Percentiles rank a stretch among this genome's conserved stretches.
Evolutionary conservation across 169 alveolate species (phyloP).

Genomic region (Cryptosporidium parvum): DNA sequence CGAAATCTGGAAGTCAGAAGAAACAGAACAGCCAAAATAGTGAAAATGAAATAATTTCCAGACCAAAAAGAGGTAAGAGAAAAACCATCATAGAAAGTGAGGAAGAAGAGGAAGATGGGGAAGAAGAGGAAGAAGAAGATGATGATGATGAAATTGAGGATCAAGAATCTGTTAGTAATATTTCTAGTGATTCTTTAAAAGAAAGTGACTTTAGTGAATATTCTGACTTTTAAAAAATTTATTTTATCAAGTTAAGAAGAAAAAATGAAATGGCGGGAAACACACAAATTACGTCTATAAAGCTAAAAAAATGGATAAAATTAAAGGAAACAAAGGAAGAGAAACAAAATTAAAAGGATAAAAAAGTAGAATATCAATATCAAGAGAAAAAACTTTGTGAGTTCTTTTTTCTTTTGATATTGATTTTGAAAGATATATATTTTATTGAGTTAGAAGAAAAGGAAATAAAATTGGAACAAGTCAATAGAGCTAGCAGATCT

Average conservation of each 20-base stretch:
- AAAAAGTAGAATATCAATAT: neutral
- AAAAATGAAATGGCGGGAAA: neutral
- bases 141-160: slow-evolving; percentile 24
- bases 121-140: slow-evolving; percentile 19
- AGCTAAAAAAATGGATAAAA: neutral
- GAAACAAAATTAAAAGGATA: neutral
- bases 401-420: neutral
- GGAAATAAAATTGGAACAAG: neutral
- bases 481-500: neutral
- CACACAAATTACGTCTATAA: slow-evolving; percentile 5
- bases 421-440: neutral
- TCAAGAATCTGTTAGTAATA: neutral
- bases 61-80: slow-evolving; percentile 3
- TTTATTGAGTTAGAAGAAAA: neutral
- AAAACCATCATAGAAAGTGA: slow-evolving; percentile 22
- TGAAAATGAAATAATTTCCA: neutral
- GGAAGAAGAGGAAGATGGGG: slow-evolving; percentile 2
- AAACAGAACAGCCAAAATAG: neutral
- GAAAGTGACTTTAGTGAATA: slow-evolving; percentile 67
- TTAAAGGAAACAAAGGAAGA: neutral
- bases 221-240: slow-evolving; percentile 13
- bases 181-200: slow-evolving; percentile 31
- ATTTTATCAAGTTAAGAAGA: neutral
- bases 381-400: neutral
- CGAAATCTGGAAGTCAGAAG: neutral